These are phyloP conservation scores for Dactylellina drechsleri DNA, from an alignment of 2,329 filamentous ascomycete genomes.

Conservation along the genomic window DNA sequence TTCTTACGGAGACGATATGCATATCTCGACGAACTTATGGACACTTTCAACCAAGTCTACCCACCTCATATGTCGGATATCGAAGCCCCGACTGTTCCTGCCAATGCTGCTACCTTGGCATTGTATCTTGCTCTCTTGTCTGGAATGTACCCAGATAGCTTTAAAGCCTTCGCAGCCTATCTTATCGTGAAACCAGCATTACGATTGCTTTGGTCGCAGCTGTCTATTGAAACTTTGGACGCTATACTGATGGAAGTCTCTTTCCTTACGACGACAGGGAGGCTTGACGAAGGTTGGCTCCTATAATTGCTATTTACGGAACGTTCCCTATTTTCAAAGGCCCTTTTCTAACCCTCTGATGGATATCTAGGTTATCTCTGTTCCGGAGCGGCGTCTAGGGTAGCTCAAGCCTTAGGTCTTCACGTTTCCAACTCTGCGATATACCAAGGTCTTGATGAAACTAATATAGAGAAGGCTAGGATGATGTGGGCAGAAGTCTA, in stretches of 20 bases:
- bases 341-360: too few relatives aligned
- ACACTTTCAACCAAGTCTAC: slow-evolving; percentile 49
- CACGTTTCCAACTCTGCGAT: slow-evolving; percentile 46
- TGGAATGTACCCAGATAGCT: slow-evolving; percentile 51
- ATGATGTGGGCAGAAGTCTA: slow-evolving; percentile 54
- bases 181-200: slow-evolving; percentile 39
- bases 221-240: slow-evolving; percentile 42
- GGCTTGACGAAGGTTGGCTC: slow-evolving; percentile 40
- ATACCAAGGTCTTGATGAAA: slow-evolving; percentile 40
- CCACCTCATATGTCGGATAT: slow-evolving; percentile 17
- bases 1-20: slow-evolving; percentile 45
- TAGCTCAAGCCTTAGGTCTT: slow-evolving; percentile 47
- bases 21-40: slow-evolving; percentile 44
- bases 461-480: slow-evolving; percentile 33
- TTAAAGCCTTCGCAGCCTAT: slow-evolving; percentile 43
- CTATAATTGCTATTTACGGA: too few relatives aligned
- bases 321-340: too few relatives aligned
- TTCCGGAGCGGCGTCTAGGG: slow-evolving; percentile 34
- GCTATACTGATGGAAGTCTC: slow-evolving; percentile 49
- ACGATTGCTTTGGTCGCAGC: slow-evolving; percentile 48
- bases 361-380: slow-evolving; percentile 29
- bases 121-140: slow-evolving; percentile 47
- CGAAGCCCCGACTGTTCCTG: slow-evolving; percentile 36
- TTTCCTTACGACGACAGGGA: slow-evolving; percentile 43
- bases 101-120: slow-evolving; percentile 32